These are phyloP conservation scores for Phytophthora ramorum DNA, from an alignment of 352 stramenopile genomes.

Conservation along the genomic window DNA sequence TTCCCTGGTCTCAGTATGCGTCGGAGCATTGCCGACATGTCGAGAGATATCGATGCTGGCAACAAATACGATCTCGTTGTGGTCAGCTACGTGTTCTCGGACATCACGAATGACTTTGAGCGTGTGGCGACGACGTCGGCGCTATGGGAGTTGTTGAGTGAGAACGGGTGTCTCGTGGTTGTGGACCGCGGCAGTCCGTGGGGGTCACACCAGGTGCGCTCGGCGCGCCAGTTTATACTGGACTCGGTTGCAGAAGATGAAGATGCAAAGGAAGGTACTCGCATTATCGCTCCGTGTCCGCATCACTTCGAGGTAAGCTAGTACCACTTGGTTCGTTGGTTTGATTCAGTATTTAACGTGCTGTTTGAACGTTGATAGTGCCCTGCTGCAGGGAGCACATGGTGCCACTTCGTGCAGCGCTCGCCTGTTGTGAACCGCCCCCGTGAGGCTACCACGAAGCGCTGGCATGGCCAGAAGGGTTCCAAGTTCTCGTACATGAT, in stretches of 20 bases:
- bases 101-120: constrained; percentile 88
- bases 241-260: constrained; percentile 63
- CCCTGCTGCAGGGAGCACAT: constrained; percentile 70
- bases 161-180: constrained; percentile 75
- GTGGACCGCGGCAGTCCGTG: constrained; percentile 84
- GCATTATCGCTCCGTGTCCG: constrained; percentile 78
- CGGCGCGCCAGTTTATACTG: constrained; percentile 85
- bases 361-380: constrained; percentile 46
- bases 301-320: constrained; percentile 71
- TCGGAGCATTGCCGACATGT: constrained; percentile 76
- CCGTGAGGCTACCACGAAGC: constrained; percentile 76
- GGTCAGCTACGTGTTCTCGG: constrained; percentile 77
- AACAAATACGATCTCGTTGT: constrained; percentile 84
- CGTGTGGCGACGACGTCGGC: constrained; percentile 78
- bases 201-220: constrained; percentile 86
- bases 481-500: constrained; percentile 90
- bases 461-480: constrained; percentile 85
- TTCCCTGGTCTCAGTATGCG: constrained; percentile 82
- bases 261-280: constrained; percentile 36
- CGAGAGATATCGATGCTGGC: constrained; percentile 65
- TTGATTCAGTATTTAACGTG: constrained; percentile 10
- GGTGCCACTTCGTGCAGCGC: constrained; percentile 90
- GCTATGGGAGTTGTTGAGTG: constrained; percentile 82
- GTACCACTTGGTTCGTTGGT: background rate
- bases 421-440: constrained; percentile 76